Conservation (phyloP, 2,329 filamentous ascomycete genomes). For the Calonectria pauciramosa region DNA sequence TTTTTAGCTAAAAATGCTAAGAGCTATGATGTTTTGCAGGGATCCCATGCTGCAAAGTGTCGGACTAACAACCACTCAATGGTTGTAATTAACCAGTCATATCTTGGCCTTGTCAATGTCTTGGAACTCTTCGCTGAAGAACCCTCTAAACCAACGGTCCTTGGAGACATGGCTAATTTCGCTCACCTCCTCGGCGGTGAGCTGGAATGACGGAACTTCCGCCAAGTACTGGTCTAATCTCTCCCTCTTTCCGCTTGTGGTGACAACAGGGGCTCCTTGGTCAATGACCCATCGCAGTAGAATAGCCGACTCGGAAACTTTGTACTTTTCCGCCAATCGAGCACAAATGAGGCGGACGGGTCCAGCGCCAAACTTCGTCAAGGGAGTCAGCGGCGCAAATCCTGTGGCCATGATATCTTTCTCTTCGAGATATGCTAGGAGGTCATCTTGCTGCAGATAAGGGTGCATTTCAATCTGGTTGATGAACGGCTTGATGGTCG, state of each 20-base stretch:
- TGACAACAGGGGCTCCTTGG: conserved; percentile 10
- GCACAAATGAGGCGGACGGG: neutral
- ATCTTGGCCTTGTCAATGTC: neutral
- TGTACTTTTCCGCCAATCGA: conserved; percentile 15
- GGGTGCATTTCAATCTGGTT: conserved; percentile 37
- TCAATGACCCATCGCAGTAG: conserved; percentile 21
- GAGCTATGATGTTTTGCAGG: too few relatives aligned
- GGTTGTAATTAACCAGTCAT: neutral
- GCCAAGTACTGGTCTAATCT: conserved; percentile 6
- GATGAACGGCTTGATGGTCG: conserved; percentile 24
- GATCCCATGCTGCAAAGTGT: too few relatives aligned
- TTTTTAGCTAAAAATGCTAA: too few relatives aligned
- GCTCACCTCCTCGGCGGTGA: neutral
- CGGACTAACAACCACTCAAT: too few relatives aligned
- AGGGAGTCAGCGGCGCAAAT: conserved; percentile 23
- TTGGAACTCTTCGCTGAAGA: neutral
- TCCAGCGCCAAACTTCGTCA: neutral
- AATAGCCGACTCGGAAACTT: conserved; percentile 14
- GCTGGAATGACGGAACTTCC: neutral
- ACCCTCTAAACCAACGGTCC: neutral
- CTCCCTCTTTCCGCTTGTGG: conserved; percentile 10
- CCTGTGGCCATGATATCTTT: conserved; percentile 19
- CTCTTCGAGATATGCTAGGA: conserved; percentile 16
- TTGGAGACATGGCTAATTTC: neutral
- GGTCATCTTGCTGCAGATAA: conserved; percentile 26